Conservation (phyloP, 176 grass and related monocot genomes). For the Puccinellia tenuiflora region DNA sequence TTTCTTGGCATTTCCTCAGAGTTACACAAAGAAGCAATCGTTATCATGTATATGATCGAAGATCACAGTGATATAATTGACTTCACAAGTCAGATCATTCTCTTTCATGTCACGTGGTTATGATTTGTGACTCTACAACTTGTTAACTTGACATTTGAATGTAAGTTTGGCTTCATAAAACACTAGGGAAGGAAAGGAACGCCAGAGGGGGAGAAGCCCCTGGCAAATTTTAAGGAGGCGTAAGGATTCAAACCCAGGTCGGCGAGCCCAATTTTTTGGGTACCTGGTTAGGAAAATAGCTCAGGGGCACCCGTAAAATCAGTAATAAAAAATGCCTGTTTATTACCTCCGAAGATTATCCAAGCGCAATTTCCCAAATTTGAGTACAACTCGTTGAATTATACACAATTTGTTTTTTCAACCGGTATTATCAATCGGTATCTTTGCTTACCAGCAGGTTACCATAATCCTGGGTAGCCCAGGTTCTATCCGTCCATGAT, state of each 20-base stretch:
- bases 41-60: slow-evolving; percentile 33
- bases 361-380: background rate
- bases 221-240: too few species aligned
- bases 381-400: background rate
- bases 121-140: background rate
- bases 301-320: background rate
- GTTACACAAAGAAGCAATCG: slow-evolving; percentile 16
- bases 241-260: too few species aligned
- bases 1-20: slow-evolving; percentile 17
- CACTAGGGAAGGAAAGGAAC: background rate
- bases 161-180: background rate
- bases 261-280: too few species aligned
- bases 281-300: background rate
- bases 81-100: background rate
- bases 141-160: background rate
- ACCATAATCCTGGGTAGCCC: background rate
- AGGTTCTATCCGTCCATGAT: background rate
- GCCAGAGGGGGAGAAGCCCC: too few species aligned
- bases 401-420: too few species aligned
- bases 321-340: background rate
- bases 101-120: slow-evolving; percentile 1
- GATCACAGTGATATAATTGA: slow-evolving; percentile 30
- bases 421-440: background rate
- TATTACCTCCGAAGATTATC: background rate
- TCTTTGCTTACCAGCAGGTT: background rate